Evolutionary conservation across 2,329 filamentous ascomycete species (phyloP).

Genomic region (Fusarium nygamai): DNA sequence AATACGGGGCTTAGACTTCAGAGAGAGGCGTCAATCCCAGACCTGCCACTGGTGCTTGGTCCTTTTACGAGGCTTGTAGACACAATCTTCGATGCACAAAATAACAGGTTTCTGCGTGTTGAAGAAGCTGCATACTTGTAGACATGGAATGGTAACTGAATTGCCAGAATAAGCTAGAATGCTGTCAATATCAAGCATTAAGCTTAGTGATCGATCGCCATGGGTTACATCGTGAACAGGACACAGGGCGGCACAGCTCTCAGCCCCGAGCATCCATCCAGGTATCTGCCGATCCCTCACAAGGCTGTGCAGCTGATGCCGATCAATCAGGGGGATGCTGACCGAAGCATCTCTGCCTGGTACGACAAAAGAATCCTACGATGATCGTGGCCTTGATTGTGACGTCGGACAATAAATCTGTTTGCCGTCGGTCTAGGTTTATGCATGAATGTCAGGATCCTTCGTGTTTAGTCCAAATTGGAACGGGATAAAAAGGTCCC

Average conservation of each 20-base stretch:
- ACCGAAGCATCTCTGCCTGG: neutral
- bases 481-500: neutral
- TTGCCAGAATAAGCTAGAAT: neutral
- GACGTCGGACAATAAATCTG: neutral
- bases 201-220: neutral
- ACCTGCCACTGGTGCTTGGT: neutral
- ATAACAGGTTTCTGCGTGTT: neutral
- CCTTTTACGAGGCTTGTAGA: neutral
- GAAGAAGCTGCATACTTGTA: neutral
- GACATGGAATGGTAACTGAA: neutral
- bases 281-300: conserved; percentile 1
- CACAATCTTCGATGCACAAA: neutral
- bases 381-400: neutral
- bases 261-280: neutral
- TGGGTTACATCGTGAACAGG: neutral
- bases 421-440: neutral
- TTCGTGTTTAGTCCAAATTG: neutral
- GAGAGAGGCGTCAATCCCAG: too few species aligned
- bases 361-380: neutral
- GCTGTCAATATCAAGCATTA: neutral
- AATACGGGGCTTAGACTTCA: neutral
- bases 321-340: conserved; percentile 2
- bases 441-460: neutral
- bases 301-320: conserved; percentile 8
- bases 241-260: neutral